Conservation (phyloP, 225 moss, liverwort and hornwort genomes). For the Pleurozium schreberi region DNA sequence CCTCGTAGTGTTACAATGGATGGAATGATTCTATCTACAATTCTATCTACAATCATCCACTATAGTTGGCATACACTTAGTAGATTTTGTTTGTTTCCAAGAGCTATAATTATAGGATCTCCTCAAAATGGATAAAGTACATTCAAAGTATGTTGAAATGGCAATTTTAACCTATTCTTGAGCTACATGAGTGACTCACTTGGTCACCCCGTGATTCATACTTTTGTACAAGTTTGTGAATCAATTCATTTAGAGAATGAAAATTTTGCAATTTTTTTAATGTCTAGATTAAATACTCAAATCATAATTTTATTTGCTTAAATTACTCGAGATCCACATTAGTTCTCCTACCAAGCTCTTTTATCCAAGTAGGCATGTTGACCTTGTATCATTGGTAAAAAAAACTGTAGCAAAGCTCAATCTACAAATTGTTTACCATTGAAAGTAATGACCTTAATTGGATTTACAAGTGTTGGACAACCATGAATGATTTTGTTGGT, state of each 20-base stretch:
- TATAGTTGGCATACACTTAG: accelerated
- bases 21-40: neutral
- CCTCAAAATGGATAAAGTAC: too few relatives aligned
- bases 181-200: accelerated
- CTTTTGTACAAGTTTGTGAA: neutral
- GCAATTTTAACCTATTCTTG: too few relatives aligned
- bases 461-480: neutral
- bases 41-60: neutral
- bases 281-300: neutral
- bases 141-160: too few relatives aligned
- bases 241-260: neutral
- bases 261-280: neutral
- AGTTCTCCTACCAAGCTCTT: neutral
- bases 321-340: neutral
- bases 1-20: neutral
- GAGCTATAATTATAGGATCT: neutral
- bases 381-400: too few relatives aligned
- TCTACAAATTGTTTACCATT: neutral
- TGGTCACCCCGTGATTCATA: accelerated
- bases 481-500: neutral
- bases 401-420: neutral
- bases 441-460: neutral
- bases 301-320: neutral
- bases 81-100: too few relatives aligned
- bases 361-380: too few relatives aligned